Evolutionary conservation across 129 eudicot genomes (phyloP).

Genomic region (Pulicaria dysenterica): DNA sequence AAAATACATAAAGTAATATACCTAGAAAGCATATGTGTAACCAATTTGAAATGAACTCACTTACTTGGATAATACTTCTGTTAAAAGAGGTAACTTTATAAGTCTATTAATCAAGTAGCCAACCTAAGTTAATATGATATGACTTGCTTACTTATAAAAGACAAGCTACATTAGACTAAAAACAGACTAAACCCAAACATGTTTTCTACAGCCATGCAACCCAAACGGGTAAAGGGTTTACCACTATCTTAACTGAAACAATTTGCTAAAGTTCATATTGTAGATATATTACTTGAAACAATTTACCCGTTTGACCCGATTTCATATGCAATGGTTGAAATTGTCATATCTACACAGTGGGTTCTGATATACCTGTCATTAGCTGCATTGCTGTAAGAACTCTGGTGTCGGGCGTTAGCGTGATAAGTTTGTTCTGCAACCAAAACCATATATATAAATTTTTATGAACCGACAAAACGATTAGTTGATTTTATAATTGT

Average conservation of each 20-base stretch:
- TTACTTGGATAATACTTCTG: slow-evolving; percentile 74
- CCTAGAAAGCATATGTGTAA: too few species aligned
- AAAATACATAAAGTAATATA: neutral
- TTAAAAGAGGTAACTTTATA: slow-evolving; percentile 70
- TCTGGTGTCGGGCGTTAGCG: slow-evolving; percentile 91
- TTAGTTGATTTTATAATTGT: neutral
- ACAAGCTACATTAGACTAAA: too few species aligned
- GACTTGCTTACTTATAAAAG: too few species aligned
- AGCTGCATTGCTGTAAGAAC: slow-evolving; percentile 98
- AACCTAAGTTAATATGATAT: too few species aligned
- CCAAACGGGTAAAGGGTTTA: too few species aligned
- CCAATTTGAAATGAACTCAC: slow-evolving; percentile 15
- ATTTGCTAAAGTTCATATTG: too few species aligned
- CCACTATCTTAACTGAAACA: too few species aligned
- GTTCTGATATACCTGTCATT: slow-evolving; percentile 78
- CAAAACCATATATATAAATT: slow-evolving; percentile 9
- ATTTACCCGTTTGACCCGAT: neutral
- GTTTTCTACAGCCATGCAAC: too few species aligned
- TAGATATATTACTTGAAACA: too few species aligned
- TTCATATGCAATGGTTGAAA: neutral
- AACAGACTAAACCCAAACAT: too few species aligned
- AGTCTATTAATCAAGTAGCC: slow-evolving; percentile 82
- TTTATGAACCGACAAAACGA: neutral
- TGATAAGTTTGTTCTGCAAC: slow-evolving; percentile 96
- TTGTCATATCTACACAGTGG: neutral